A percentile compares a stretch with the other conserved stretches of the same genome.
Evolutionary conservation across 805 yeast genomes (phyloP).

Genomic region (Teunomyces tritomae): DNA sequence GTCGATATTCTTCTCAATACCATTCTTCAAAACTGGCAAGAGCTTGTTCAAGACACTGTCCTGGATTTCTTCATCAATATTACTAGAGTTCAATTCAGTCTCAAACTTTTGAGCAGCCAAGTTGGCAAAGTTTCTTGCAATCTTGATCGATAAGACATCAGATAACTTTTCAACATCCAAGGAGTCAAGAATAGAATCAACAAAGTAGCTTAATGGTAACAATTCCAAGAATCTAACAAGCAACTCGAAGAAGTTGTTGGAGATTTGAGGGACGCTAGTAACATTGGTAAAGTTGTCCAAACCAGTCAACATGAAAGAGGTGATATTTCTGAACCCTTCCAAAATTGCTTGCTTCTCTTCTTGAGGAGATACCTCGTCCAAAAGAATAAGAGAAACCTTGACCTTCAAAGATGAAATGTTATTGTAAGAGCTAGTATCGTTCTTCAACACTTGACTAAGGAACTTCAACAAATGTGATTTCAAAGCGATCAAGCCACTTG

Average conservation of each 20-base stretch:
- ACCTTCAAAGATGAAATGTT: constrained; percentile 39
- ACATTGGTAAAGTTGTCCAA: constrained; percentile 34
- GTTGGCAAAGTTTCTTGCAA: constrained; percentile 59
- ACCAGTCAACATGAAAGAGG: constrained; percentile 33
- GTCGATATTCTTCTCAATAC: constrained; percentile 34
- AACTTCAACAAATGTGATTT: constrained; percentile 55
- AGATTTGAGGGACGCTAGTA: constrained; percentile 20
- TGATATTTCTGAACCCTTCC: constrained; percentile 28
- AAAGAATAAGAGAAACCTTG: constrained; percentile 50
- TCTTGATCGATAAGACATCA: constrained; percentile 43
- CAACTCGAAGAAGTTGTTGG: constrained; percentile 48
- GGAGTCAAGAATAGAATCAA: constrained; percentile 50
- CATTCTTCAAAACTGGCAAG: constrained; percentile 47
- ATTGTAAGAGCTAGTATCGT: constrained; percentile 22
- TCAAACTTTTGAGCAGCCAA: constrained; percentile 70
- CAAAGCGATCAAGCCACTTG: constrained; percentile 47
- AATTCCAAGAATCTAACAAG: constrained; percentile 64
- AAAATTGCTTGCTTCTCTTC: constrained; percentile 31
- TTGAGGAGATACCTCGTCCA: constrained; percentile 38
- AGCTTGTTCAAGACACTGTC: constrained; percentile 51
- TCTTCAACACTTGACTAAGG: constrained; percentile 47
- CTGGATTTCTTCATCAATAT: constrained; percentile 43
- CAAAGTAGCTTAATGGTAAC: constrained; percentile 73
- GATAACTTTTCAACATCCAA: constrained; percentile 31
- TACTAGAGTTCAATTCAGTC: constrained; percentile 51